A percentile compares a stretch with the other conserved stretches of the same genome.
These are phyloP conservation scores for Perkinsela sp. DNA, from an alignment of 208 protist species.

Conservation along the genomic window DNA sequence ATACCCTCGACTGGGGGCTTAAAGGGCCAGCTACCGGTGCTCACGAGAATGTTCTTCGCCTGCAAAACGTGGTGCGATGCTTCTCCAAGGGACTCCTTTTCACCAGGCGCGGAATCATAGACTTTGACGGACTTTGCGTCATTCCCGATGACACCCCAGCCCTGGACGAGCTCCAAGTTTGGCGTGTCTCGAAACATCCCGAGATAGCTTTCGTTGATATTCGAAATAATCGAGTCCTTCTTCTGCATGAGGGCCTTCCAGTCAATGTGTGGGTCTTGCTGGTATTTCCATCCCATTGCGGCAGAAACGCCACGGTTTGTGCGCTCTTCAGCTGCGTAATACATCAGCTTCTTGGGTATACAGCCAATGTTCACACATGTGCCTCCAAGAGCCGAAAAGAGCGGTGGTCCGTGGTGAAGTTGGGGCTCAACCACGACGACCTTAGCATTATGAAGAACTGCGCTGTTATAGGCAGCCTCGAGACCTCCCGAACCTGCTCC, in stretches of 20 bases:
- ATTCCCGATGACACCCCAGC: slow-evolving; percentile 33
- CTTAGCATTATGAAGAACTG: slow-evolving; percentile 42
- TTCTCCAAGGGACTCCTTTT: slow-evolving; percentile 13
- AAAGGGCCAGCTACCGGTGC: slow-evolving; percentile 49
- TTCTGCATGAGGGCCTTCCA: slow-evolving; percentile 53
- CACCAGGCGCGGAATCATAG: slow-evolving; percentile 11
- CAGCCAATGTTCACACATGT: slow-evolving; percentile 60
- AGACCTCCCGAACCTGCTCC: slow-evolving; percentile 54
- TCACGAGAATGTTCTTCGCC: slow-evolving; percentile 41
- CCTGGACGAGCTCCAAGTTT: slow-evolving; percentile 40
- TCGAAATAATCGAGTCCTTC: slow-evolving; percentile 40
- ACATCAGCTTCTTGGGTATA: slow-evolving; percentile 60
- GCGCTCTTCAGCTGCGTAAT: slow-evolving; percentile 44
- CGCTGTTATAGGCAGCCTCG: slow-evolving; percentile 47
- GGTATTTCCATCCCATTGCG: slow-evolving; percentile 45
- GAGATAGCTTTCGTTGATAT: slow-evolving; percentile 65
- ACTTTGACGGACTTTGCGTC: slow-evolving; percentile 20
- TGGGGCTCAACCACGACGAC: slow-evolving; percentile 54
- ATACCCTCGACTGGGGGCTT: slow-evolving; percentile 33
- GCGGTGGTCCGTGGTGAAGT: slow-evolving; percentile 28
- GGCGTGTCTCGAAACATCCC: slow-evolving; percentile 52
- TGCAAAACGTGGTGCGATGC: slow-evolving; percentile 19
- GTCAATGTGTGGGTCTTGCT: slow-evolving; percentile 14
- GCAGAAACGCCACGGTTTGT: slow-evolving; percentile 30
- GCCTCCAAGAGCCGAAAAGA: slow-evolving; percentile 34